Percentiles rank a stretch among this genome's conserved stretches.
Evolutionary conservation across 2,329 filamentous ascomycete genomes (phyloP).

Genomic region (Cladosporium oxysporum): DNA sequence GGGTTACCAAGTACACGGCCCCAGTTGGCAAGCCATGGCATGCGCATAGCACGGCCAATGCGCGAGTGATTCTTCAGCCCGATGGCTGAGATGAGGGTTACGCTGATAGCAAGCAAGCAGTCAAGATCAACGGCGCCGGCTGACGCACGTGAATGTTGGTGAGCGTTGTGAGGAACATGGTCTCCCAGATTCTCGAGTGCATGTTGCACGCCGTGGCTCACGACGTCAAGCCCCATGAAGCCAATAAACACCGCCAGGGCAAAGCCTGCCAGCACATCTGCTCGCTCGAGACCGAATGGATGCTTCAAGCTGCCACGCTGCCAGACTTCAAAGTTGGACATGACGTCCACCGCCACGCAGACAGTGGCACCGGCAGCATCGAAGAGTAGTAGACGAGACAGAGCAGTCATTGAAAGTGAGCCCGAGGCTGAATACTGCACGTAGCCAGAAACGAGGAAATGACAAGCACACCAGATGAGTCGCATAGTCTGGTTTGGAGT

Average conservation of each 20-base stretch:
- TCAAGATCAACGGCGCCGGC: slow-evolving; percentile 79
- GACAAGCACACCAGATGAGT: slow-evolving; percentile 86
- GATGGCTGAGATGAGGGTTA: slow-evolving; percentile 83
- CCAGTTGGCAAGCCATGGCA: slow-evolving; percentile 77
- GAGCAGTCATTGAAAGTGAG: slow-evolving; percentile 84
- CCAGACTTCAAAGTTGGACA: slow-evolving; percentile 98
- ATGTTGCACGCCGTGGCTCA: slow-evolving; percentile 92
- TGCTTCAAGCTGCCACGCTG: slow-evolving; percentile 87
- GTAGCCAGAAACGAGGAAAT: slow-evolving; percentile 78
- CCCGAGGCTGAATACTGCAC: slow-evolving; percentile 84
- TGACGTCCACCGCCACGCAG: slow-evolving; percentile 88
- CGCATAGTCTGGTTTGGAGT: slow-evolving; percentile 81
- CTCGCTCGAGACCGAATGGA: slow-evolving; percentile 85
- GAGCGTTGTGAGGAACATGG: slow-evolving; percentile 65
- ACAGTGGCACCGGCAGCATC: slow-evolving; percentile 90
- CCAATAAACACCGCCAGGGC: slow-evolving; percentile 93
- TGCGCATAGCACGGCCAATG: slow-evolving; percentile 87
- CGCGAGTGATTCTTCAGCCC: slow-evolving; percentile 86
- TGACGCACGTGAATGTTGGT: slow-evolving; percentile 63
- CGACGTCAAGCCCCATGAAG: slow-evolving; percentile 96
- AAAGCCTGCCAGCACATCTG: slow-evolving; percentile 92
- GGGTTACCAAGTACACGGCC: slow-evolving; percentile 91
- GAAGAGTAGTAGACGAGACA: slow-evolving; percentile 93
- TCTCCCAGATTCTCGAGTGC: slow-evolving; percentile 73
- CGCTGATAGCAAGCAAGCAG: slow-evolving; percentile 75